Evolutionary conservation across 1,139 yeast species (phyloP).

Genomic region (Hemisphaericaspora lyxosophila): DNA sequence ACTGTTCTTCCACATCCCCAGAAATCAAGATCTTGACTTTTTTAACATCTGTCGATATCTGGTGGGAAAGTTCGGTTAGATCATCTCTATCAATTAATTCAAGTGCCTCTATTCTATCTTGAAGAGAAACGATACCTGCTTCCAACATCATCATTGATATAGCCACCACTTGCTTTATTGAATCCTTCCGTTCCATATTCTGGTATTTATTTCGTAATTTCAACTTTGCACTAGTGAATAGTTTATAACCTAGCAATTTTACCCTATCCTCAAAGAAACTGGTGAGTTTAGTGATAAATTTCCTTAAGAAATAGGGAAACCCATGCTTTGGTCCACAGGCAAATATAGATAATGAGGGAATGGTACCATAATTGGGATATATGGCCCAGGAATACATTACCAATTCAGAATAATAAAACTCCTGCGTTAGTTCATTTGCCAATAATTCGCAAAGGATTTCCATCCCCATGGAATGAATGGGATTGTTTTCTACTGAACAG

Average conservation of each 20-base stretch:
- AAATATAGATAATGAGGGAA: conserved; percentile 47
- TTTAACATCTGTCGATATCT: conserved; percentile 23
- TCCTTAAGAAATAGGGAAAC: conserved; percentile 25
- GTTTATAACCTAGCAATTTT: conserved; percentile 22
- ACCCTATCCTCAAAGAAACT: conserved; percentile 13
- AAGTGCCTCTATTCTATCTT: conserved; percentile 45
- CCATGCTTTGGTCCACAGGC: conserved; percentile 50
- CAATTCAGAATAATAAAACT: conserved; percentile 50
- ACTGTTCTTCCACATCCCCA: conserved; percentile 39
- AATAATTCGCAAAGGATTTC: conserved; percentile 53
- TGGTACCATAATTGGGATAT: conserved; percentile 50
- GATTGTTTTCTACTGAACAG: conserved; percentile 23
- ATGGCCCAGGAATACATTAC: conserved; percentile 57
- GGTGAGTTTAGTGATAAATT: conserved; percentile 21
- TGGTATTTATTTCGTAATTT: conserved; percentile 44
- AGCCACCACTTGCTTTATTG: conserved; percentile 45
- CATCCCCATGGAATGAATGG: conserved; percentile 37
- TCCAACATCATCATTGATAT: conserved; percentile 54
- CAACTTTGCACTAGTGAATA: conserved; percentile 45
- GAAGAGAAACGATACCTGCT: conserved; percentile 48
- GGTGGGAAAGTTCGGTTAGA: conserved; percentile 20
- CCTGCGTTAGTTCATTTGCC: conserved; percentile 34
- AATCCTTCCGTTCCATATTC: conserved; percentile 32
- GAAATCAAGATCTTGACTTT: conserved; percentile 46
- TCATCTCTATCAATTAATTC: conserved; percentile 26